Evolutionary conservation across 805 yeast genomes (phyloP).

Genomic region (Suhomyces sp.): DNA sequence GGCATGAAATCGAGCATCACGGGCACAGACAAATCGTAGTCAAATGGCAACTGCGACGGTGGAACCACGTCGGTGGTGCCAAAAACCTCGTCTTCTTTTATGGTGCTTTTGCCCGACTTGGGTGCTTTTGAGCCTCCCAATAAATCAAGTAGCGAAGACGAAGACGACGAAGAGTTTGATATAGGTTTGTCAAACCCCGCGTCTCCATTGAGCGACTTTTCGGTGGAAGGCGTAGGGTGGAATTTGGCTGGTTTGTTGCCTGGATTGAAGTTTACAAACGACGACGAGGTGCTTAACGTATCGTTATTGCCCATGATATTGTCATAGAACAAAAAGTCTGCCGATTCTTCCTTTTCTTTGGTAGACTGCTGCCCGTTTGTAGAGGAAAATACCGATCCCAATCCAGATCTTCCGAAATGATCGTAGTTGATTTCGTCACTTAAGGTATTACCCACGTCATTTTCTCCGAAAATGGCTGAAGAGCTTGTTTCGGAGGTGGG

Average conservation of each 20-base stretch:
- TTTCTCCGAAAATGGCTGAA: slow-evolving; percentile 1
- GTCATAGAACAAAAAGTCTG: slow-evolving; percentile 4
- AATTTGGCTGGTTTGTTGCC: background rate
- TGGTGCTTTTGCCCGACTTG: background rate
- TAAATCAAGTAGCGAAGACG: background rate
- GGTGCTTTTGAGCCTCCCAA: background rate
- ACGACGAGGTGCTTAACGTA: slow-evolving; percentile 5
- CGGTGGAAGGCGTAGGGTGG: background rate
- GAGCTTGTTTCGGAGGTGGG: slow-evolving; percentile 1
- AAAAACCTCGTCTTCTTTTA: background rate
- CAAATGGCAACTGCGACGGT: slow-evolving; percentile 8
- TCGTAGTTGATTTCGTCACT: slow-evolving; percentile 6
- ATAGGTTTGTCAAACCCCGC: background rate
- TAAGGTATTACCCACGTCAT: background rate
- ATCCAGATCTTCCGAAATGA: slow-evolving; percentile 13
- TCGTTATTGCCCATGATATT: slow-evolving; percentile 6
- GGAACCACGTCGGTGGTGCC: slow-evolving; percentile 7
- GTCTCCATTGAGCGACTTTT: background rate
- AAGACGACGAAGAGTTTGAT: background rate
- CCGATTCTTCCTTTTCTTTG: slow-evolving; percentile 4
- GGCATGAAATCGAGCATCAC: slow-evolving; percentile 9
- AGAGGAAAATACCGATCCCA: slow-evolving; percentile 7
- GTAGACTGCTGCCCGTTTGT: background rate
- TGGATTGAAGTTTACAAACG: slow-evolving; percentile 5
- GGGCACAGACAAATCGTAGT: slow-evolving; percentile 10